Evolutionary conservation across 2,329 filamentous ascomycete species (phyloP).

Genomic region (Curvularia verruculosa): DNA sequence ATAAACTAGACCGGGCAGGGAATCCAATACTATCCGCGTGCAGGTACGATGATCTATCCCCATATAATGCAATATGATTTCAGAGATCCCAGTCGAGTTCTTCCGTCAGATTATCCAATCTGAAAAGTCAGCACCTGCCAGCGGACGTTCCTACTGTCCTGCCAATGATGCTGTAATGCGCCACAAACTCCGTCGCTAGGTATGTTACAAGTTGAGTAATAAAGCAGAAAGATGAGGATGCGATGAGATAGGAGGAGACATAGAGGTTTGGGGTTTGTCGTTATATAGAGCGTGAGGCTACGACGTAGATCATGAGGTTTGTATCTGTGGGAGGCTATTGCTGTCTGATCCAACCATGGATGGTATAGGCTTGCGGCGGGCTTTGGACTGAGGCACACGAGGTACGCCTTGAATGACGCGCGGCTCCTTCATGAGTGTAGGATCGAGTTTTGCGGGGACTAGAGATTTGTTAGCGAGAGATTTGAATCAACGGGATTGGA

Average conservation of each 20-base stretch:
- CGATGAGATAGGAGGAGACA: conserved; percentile 19
- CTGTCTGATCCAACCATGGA: conserved; percentile 48
- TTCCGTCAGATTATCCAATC: conserved; percentile 32
- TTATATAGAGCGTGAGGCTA: conserved; percentile 20
- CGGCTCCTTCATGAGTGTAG: conserved; percentile 88
- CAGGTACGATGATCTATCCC: conserved; percentile 10
- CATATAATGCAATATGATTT: conserved; percentile 32
- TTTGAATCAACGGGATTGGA: neutral
- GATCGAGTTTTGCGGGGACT: conserved; percentile 84
- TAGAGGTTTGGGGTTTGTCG: conserved; percentile 27
- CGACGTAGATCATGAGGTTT: conserved; percentile 33
- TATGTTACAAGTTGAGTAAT: conserved; percentile 36
- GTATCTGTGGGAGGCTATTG: conserved; percentile 27
- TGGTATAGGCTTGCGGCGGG: conserved; percentile 58
- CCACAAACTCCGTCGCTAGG: conserved; percentile 42
- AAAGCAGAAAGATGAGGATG: conserved; percentile 11
- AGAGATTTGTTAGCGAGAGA: conserved; percentile 54
- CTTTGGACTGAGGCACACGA: conserved; percentile 58
- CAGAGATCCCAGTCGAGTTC: conserved; percentile 30
- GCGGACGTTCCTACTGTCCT: conserved; percentile 10
- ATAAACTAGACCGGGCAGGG: conserved; percentile 4
- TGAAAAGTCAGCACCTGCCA: conserved; percentile 13
- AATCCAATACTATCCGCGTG: conserved; percentile 15
- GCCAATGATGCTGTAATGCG: conserved; percentile 18
- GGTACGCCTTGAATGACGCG: conserved; percentile 89